phyloP scores from a whole-genome alignment of 2,329 filamentous ascomycete genomes.

The Raffaelea albimanens region DNA sequence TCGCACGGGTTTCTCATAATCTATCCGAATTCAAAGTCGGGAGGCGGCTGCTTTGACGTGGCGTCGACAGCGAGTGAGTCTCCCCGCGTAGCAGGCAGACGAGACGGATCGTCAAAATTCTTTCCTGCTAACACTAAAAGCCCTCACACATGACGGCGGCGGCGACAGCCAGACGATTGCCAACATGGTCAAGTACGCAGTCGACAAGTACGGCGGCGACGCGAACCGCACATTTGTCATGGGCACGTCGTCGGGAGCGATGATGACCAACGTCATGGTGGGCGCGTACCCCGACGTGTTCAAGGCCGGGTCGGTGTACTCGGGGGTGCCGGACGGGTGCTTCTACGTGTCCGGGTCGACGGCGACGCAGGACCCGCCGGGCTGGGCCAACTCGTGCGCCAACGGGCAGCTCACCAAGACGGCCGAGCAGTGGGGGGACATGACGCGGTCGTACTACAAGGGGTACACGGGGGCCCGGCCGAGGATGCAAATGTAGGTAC shows the following conservation, averaged over 20 bases:
- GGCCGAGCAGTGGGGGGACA: constrained; percentile 29
- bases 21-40: constrained; percentile 32
- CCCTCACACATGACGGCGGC: constrained; percentile 40
- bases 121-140: too few relatives aligned
- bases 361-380: constrained; percentile 25
- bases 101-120: too few relatives aligned
- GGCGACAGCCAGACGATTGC: constrained; percentile 41
- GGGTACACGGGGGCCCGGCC: constrained; percentile 34
- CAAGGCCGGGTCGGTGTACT: constrained; percentile 38
- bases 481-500: constrained; percentile 25
- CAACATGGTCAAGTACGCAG: constrained; percentile 42
- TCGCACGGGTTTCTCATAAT: constrained; percentile 45
- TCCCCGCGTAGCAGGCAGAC: too few relatives aligned
- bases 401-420: constrained; percentile 35
- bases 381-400: constrained; percentile 47
- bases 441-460: constrained; percentile 37
- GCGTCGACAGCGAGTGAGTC: constrained; percentile 32
- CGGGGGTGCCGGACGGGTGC: constrained; percentile 47
- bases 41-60: constrained; percentile 49
- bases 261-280: constrained; percentile 46
- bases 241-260: constrained; percentile 37
- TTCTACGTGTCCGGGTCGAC: constrained; percentile 32
- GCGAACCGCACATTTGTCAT: constrained; percentile 37
- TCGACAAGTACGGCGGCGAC: constrained; percentile 38
- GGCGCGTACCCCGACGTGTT: constrained; percentile 47